Percentiles rank a stretch among this genome's conserved stretches.
phyloP scores from a whole-genome alignment of 2,329 filamentous ascomycete genomes.

The Lecanoromycetidae sp. region DNA sequence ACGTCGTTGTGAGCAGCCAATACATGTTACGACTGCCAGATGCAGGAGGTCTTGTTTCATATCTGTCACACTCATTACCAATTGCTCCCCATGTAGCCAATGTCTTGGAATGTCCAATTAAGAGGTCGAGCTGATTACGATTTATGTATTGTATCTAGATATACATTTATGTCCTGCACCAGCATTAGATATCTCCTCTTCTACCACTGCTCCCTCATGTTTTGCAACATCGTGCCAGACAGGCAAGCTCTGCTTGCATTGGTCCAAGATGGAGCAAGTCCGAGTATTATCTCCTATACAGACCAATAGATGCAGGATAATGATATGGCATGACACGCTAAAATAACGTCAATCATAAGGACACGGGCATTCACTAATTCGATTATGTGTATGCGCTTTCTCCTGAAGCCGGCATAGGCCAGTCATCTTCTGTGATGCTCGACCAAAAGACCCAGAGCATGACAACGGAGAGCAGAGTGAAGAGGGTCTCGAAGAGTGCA shows the following conservation, averaged over 20 bases:
- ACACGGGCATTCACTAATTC: not conserved
- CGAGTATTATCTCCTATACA: not conserved
- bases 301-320: constrained; percentile 3
- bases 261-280: constrained; percentile 4
- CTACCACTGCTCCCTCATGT: not conserved
- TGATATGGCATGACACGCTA: constrained; percentile 8
- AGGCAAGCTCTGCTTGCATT: not conserved
- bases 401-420: constrained; percentile 49
- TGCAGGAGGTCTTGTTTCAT: too few species aligned
- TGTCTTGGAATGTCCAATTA: too few species aligned
- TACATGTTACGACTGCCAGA: too few species aligned
- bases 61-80: too few species aligned
- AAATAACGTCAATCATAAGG: constrained; percentile 16
- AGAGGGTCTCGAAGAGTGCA: constrained; percentile 81
- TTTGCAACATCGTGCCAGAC: not conserved
- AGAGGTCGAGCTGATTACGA: too few species aligned
- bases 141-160: not conserved
- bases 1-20: too few species aligned
- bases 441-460: constrained; percentile 95
- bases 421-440: constrained; percentile 97
- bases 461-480: constrained; percentile 73
- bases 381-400: constrained; percentile 16
- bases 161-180: too few species aligned
- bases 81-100: too few species aligned
- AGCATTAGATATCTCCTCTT: not conserved